Conservation (phyloP, 495 filamentous ascomycete genomes). For the Platismatia glauca region DNA sequence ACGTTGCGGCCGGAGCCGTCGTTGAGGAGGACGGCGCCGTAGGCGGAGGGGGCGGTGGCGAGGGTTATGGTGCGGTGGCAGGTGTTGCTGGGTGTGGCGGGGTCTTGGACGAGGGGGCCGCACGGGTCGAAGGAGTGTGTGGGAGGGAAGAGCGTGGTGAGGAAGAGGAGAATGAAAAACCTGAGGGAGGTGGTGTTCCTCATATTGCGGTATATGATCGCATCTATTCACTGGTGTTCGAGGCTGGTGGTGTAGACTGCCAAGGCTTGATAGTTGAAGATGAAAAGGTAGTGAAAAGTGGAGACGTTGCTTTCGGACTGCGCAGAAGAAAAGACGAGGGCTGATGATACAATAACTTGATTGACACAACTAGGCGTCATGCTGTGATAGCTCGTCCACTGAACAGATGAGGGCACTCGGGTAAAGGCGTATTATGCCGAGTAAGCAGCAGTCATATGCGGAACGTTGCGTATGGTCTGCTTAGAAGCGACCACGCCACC, state of each 20-base stretch:
- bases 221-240: not conserved
- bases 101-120: constrained; percentile 12
- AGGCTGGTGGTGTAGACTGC: not conserved
- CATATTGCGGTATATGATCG: not conserved
- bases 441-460: not conserved
- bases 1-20: constrained; percentile 11
- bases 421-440: not conserved
- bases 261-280: not conserved
- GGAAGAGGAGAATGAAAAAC: not conserved
- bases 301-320: not conserved
- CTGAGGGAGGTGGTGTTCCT: not conserved
- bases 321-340: not conserved
- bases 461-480: not conserved
- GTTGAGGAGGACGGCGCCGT: constrained; percentile 24
- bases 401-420: too few species aligned
- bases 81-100: constrained; percentile 20
- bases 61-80: constrained; percentile 13
- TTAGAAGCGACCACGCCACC: not conserved
- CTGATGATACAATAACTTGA: not conserved
- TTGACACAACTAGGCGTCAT: not conserved
- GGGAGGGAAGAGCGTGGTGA: not conserved
- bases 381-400: not conserved
- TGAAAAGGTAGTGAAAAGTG: not conserved
- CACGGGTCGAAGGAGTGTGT: not conserved
- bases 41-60: constrained; percentile 17